Evolutionary conservation across 352 stramenopile genomes (phyloP).

Genomic region (Phytophthora citricola): DNA sequence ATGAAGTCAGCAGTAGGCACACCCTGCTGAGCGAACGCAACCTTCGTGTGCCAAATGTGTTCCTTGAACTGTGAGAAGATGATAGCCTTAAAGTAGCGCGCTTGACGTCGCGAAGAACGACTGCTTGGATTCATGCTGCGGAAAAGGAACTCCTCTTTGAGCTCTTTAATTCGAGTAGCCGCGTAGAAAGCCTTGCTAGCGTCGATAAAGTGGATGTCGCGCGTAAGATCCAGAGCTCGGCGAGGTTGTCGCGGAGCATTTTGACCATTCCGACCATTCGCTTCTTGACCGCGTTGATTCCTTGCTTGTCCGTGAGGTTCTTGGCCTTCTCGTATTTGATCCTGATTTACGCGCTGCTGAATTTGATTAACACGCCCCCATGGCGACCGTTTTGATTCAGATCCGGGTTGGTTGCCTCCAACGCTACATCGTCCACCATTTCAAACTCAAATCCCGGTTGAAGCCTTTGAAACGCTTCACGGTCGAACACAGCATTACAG

Average conservation of each 20-base stretch:
- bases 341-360: slow-evolving; percentile 37
- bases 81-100: slow-evolving; percentile 69
- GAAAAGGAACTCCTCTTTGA: slow-evolving; percentile 60
- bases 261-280: slow-evolving; percentile 25
- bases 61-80: slow-evolving; percentile 88
- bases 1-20: slow-evolving; percentile 76
- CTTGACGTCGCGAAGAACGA: slow-evolving; percentile 24
- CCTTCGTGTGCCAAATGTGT: slow-evolving; percentile 78
- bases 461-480: slow-evolving; percentile 90
- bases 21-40: slow-evolving; percentile 75
- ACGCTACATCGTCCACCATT: slow-evolving; percentile 34
- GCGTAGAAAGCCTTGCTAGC: slow-evolving; percentile 83
- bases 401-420: slow-evolving; percentile 25
- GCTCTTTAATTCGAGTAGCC: slow-evolving; percentile 64
- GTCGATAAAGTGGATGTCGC: slow-evolving; percentile 56
- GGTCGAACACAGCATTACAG: slow-evolving; percentile 72
- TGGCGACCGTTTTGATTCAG: slow-evolving; percentile 31
- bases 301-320: slow-evolving; percentile 14
- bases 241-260: slow-evolving; percentile 33
- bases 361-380: slow-evolving; percentile 33
- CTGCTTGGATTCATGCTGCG: slow-evolving; percentile 14
- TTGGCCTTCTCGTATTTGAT: slow-evolving; percentile 20
- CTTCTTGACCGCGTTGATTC: slow-evolving; percentile 27
- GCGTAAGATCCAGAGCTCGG: slow-evolving; percentile 40
- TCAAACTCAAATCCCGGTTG: slow-evolving; percentile 88